Base-by-base conservation (phyloP, 768 basidiomycete species). In the Mycena crocata region DNA sequence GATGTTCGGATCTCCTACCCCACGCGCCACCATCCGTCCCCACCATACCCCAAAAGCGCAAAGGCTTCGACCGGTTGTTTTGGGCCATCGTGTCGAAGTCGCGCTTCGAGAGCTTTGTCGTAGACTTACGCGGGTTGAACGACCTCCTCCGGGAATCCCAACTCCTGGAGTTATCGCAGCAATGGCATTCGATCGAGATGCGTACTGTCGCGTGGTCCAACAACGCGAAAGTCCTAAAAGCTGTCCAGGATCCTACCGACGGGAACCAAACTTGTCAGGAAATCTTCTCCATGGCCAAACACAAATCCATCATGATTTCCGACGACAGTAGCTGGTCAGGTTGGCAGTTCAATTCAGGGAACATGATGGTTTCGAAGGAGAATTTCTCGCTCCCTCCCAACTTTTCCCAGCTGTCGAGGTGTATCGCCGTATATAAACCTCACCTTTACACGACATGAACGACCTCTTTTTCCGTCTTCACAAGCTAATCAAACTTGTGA, bases 71-170 rank as follows among this genome's bases (percentile, higher is more conserved):
- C 12, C 64, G 64, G 5, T 28, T 66, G 5, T 39, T 24, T 26
- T 66, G 64, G 64, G 64, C 40, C 6, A 52, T 66, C 5, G 51
- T 48, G n/a, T 66, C 64, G 8, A 49, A 66, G 34, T 54, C 64
- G 21, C 64, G 54, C 28, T 66, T 66, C 37, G 64, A 66, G 35
- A 14, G n/a, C 21, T 51, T 66, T 15, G 55, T 66, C 10, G 32
- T 34, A 2, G 57, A 58, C 44, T 45, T 66, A 32, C 64, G 52
- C 35, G 54, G 39, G 48, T 37, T 61, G 31, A 66, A 66, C 44
- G 58, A 56, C 30, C 65, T 66, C 2, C 52, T 61, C 21, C 58
- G 42, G 39, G 65, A 66, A 66, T 61, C 65, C 24, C 65, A 61
- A 28, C 46, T 56, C 19, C 19, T 61, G 8, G 8, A 35, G 4